phyloP scores from a whole-genome alignment of 768 basidiomycete genomes.

The Rhodotorula diobovata region DNA sequence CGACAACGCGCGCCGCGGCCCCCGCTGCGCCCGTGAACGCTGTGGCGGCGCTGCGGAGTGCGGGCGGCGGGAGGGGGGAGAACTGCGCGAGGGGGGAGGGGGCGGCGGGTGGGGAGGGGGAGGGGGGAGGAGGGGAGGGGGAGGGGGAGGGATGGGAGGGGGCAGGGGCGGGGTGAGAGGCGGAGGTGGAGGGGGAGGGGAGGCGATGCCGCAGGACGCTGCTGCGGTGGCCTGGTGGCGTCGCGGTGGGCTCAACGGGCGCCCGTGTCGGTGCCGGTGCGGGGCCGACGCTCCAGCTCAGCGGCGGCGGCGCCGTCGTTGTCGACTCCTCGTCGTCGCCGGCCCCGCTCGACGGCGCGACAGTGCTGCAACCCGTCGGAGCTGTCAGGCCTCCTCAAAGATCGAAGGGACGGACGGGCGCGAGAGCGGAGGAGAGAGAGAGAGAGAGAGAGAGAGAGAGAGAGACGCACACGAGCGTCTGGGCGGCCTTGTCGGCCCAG shows the following conservation, averaged over 20 bases:
- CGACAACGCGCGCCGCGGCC: not conserved
- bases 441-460: not conserved
- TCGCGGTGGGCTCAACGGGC: too few species aligned
- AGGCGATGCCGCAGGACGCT: too few species aligned
- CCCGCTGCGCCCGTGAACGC: not conserved
- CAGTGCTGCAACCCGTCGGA: too few species aligned
- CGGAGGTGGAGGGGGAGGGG: not conserved
- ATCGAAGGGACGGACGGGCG: too few species aligned
- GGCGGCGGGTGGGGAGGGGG: not conserved
- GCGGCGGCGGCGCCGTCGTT: not conserved
- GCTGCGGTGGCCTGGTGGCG: too few species aligned
- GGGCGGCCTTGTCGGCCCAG: not conserved
- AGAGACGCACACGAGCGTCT: not conserved
- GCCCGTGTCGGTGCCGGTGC: too few species aligned
- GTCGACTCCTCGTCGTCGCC: too few species aligned
- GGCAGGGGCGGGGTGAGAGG: not conserved
- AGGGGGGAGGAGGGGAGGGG: not conserved
- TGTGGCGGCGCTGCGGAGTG: not conserved
- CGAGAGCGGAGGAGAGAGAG: too few species aligned
- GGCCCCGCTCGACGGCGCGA: too few species aligned
- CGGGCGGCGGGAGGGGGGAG: slow-evolving; percentile 20
- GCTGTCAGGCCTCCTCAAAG: not conserved
- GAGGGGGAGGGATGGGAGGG: too few species aligned
- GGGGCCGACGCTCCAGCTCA: not conserved
- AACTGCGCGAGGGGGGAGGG: slow-evolving; percentile 19